A percentile compares a stretch with the other conserved stretches of the same genome.
These are phyloP conservation scores for Hypoxylon trugodes DNA, from an alignment of 495 filamentous ascomycete genomes.

Conservation along the genomic window DNA sequence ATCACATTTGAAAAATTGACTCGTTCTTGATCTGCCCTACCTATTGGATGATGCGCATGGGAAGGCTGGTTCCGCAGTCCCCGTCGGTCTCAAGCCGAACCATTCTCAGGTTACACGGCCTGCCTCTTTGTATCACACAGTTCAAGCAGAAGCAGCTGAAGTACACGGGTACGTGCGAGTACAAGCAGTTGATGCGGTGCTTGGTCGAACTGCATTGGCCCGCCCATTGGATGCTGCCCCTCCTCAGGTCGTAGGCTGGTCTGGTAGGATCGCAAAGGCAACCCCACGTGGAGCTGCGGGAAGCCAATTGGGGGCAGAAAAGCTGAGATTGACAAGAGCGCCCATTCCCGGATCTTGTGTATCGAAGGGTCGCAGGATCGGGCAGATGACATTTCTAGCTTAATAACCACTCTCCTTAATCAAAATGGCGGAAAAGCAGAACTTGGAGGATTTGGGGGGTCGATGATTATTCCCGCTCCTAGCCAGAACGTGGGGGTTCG, in stretches of 20 bases:
- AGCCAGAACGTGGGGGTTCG: constrained; percentile 10
- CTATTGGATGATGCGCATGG: constrained; percentile 3
- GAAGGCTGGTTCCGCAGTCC: constrained; percentile 24
- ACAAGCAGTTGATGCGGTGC: constrained; percentile 13
- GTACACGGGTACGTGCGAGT: constrained; percentile 11
- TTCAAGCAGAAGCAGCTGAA: not conserved
- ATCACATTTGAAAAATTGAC: not conserved
- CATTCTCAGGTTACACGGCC: constrained; percentile 16
- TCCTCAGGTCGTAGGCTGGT: constrained; percentile 15
- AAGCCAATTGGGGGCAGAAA: constrained; percentile 26
- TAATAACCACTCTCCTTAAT: constrained; percentile 16
- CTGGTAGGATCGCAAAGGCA: constrained; percentile 34
- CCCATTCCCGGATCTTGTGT: constrained; percentile 24
- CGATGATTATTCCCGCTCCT: constrained; percentile 21
- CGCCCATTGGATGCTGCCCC: constrained; percentile 10
- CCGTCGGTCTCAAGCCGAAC: constrained; percentile 21
- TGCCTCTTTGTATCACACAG: constrained; percentile 22
- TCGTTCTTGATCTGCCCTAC: constrained; percentile 20
- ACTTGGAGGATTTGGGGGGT: constrained; percentile 28
- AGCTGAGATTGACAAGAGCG: constrained; percentile 7
- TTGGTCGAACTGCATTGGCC: constrained; percentile 21
- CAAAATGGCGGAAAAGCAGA: constrained; percentile 11
- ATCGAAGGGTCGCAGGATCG: constrained; percentile 26
- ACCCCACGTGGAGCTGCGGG: constrained; percentile 32
- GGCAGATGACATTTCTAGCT: constrained; percentile 30